Evolutionary conservation across 257 asterid genomes (phyloP).

Genomic region (Solanum boliviense): DNA sequence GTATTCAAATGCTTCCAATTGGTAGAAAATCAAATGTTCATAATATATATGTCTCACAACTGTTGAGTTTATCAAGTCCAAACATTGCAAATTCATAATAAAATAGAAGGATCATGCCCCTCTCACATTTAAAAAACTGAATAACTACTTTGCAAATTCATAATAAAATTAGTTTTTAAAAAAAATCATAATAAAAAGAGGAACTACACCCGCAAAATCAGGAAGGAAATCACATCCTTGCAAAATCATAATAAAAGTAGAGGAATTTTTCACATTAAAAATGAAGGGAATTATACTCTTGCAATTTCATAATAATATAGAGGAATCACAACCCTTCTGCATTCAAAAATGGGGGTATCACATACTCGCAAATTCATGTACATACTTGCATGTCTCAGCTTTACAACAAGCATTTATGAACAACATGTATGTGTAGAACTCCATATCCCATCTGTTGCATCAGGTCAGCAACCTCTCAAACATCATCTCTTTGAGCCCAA

Average conservation of each 20-base stretch:
- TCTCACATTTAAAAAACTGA: not conserved
- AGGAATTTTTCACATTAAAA: not conserved
- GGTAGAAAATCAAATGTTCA: not conserved
- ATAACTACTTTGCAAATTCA: not conserved
- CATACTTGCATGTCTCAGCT: conserved; percentile 87
- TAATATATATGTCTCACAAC: not conserved
- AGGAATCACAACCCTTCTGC: not conserved
- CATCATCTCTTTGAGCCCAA: conserved; percentile 97
- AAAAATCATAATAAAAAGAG: not conserved
- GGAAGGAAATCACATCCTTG: not conserved
- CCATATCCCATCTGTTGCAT: conserved; percentile 95
- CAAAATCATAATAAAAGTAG: not conserved
- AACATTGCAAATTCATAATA: not conserved
- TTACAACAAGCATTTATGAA: conserved; percentile 73
- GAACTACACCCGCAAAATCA: not conserved
- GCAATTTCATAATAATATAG: no score
- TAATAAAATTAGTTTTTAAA: not conserved
- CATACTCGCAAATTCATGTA: not conserved
- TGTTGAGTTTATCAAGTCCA: not conserved
- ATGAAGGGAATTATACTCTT: no score
- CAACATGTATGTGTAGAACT: conserved; percentile 34
- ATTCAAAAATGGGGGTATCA: not conserved
- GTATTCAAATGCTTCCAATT: not conserved
- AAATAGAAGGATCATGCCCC: not conserved
- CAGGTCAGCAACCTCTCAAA: conserved; percentile 93